Percentiles rank a stretch among this genome's conserved stretches.
Conservation (phyloP, 164 flowering plant genomes). For the Litsea cubeba region DNA sequence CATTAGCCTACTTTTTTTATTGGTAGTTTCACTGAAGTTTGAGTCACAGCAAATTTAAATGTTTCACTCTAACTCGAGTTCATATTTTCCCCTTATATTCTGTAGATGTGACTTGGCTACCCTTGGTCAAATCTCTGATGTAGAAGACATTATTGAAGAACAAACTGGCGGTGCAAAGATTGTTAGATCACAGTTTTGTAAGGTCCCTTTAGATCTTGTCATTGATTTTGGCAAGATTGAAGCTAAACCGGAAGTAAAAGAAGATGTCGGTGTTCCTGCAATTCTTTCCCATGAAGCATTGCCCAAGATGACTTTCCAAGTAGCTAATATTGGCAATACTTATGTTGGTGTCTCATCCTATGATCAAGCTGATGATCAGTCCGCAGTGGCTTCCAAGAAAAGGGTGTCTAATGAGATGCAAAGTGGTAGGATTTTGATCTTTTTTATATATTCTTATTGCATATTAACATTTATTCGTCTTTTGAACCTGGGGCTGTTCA, state of each 20-base stretch:
- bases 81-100: not conserved
- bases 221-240: conserved; percentile 9
- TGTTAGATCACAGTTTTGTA: conserved; percentile 14
- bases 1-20: too few species aligned
- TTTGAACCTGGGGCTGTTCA: not conserved
- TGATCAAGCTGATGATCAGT: conserved; percentile 1
- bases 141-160: conserved; percentile 11
- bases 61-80: not conserved
- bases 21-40: not conserved
- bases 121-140: conserved; percentile 16
- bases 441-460: not conserved
- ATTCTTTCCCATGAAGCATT: conserved; percentile 14
- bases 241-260: conserved; percentile 1
- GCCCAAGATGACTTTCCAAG: conserved; percentile 11
- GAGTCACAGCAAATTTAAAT: too few species aligned
- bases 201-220: conserved; percentile 15
- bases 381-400: not conserved
- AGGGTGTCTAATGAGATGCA: not conserved
- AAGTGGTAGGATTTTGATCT: conserved; percentile 2
- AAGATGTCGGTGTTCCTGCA: conserved; percentile 2
- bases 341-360: conserved; percentile 2
- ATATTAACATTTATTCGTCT: not conserved
- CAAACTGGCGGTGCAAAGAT: conserved; percentile 11
- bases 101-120: conserved; percentile 16
- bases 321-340: conserved; percentile 1